Evolutionary conservation across 345 rosid genomes (phyloP).

Genomic region (Passiflora organensis): DNA sequence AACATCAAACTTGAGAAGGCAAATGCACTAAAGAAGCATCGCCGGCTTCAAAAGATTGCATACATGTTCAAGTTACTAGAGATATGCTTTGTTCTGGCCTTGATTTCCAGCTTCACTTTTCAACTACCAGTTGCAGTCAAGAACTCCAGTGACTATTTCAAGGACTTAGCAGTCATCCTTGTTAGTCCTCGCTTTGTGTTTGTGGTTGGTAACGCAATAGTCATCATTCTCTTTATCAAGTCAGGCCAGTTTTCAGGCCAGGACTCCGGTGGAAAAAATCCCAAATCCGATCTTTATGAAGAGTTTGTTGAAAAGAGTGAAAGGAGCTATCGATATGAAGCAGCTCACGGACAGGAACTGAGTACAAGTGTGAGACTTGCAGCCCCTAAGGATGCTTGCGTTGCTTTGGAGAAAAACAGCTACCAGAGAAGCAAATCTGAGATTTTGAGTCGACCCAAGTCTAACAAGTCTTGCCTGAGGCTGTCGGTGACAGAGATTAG

Average conservation of each 20-base stretch:
- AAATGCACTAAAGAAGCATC: constrained; percentile 42
- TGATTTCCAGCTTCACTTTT: constrained; percentile 52
- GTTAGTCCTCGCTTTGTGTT: constrained; percentile 71
- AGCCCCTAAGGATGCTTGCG: constrained; percentile 11
- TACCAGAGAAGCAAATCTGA: constrained; percentile 50
- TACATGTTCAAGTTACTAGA: constrained; percentile 55
- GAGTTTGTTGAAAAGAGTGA: constrained; percentile 43
- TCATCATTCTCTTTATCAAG: constrained; percentile 60
- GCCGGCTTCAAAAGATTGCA: constrained; percentile 39
- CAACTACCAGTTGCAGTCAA: constrained; percentile 49
- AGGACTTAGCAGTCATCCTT: constrained; percentile 37
- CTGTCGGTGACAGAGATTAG: constrained; percentile 42
- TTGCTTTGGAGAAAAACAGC: constrained; percentile 13
- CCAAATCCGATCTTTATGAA: constrained; percentile 35
- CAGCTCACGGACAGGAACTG: constrained; percentile 29
- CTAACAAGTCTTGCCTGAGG: constrained; percentile 34
- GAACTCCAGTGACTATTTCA: constrained; percentile 55
- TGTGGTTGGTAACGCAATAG: constrained; percentile 71
- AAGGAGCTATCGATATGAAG: constrained; percentile 22
- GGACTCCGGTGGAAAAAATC: constrained; percentile 23
- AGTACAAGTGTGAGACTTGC: constrained; percentile 18
- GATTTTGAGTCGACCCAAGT: constrained; percentile 17
- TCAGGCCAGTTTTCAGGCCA: constrained; percentile 52
- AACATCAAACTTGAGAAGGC: constrained; percentile 53
- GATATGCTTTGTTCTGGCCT: constrained; percentile 42